These are phyloP conservation scores for Rhizopogon vinicolor DNA, from an alignment of 768 basidiomycete species.

Conservation along the genomic window DNA sequence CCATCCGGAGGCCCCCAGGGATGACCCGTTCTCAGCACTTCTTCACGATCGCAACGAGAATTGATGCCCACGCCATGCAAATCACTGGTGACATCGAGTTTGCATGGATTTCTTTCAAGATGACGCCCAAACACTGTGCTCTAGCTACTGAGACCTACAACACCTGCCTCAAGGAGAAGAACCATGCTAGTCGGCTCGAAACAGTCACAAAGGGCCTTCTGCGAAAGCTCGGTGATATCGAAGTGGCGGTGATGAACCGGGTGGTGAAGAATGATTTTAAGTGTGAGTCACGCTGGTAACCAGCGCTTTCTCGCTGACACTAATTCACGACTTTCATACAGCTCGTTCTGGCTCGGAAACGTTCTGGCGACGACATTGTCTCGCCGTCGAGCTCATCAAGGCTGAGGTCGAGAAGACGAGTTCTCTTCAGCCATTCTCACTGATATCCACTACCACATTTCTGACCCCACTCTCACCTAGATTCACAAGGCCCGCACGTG, in stretches of 20 bases:
- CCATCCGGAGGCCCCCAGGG: not conserved
- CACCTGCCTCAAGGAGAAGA: too few species aligned
- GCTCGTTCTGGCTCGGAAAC: not conserved
- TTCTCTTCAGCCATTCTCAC: too few species aligned
- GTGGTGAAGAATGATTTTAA: constrained; percentile 6
- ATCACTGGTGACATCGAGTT: constrained; percentile 4
- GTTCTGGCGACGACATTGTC: constrained; percentile 10
- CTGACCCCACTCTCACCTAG: not conserved
- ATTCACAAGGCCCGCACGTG: not conserved
- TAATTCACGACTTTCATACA: not conserved
- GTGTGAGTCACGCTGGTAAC: constrained; percentile 4
- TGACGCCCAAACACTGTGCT: too few species aligned
- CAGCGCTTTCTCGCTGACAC: not conserved
- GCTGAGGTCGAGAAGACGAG: too few species aligned
- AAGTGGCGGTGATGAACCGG: constrained; percentile 4
- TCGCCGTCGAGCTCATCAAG: constrained; percentile 1
- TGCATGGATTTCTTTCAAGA: constrained; percentile 13
- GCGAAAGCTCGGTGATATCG: too few species aligned
- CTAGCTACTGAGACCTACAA: too few species aligned
- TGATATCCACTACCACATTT: too few species aligned
- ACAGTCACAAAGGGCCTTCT: too few species aligned
- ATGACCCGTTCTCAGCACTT: constrained; percentile 1
- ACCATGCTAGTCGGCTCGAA: too few species aligned
- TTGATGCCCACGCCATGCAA: constrained; percentile 2
- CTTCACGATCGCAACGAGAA: not conserved